Conservation (phyloP, 2,329 filamentous ascomycete species). For the Ophiostoma sp. region DNA sequence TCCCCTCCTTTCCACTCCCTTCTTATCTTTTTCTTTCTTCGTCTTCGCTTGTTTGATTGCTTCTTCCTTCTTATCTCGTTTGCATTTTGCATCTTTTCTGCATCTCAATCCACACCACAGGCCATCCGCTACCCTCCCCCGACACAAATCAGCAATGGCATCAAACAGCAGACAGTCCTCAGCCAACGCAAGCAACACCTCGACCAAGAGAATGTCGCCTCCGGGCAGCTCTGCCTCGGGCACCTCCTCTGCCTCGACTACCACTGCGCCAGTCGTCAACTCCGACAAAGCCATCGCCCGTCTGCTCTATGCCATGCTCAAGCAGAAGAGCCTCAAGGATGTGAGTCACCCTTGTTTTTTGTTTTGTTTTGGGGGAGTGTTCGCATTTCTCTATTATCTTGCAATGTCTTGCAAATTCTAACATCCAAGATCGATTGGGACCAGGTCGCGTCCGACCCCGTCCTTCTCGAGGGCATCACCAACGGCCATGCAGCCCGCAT, state of each 20-base stretch:
- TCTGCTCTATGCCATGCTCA: conserved; percentile 55
- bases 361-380: no score
- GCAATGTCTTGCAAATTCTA: conserved; percentile 9
- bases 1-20: no score
- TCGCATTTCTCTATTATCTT: background rate
- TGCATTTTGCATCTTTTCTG: background rate
- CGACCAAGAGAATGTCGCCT: background rate
- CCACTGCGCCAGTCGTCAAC: conserved; percentile 32
- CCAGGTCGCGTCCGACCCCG: conserved; percentile 50
- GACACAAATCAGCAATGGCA: background rate
- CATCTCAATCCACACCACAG: background rate
- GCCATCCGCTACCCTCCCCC: background rate
- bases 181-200: background rate
- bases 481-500: conserved; percentile 59
- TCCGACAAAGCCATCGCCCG: conserved; percentile 53
- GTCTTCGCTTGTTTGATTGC: background rate
- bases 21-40: background rate
- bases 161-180: background rate
- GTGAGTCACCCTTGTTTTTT: conserved; percentile 37
- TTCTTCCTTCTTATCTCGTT: background rate
- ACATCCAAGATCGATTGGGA: conserved; percentile 51
- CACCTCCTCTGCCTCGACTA: background rate
- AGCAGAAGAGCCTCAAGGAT: conserved; percentile 57
- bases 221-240: background rate
- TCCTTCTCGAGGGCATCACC: conserved; percentile 49